A percentile compares a stretch with the other conserved stretches of the same genome.
Evolutionary conservation across 768 basidiomycete species (phyloP).

Genomic region (Suillus ampliporus): DNA sequence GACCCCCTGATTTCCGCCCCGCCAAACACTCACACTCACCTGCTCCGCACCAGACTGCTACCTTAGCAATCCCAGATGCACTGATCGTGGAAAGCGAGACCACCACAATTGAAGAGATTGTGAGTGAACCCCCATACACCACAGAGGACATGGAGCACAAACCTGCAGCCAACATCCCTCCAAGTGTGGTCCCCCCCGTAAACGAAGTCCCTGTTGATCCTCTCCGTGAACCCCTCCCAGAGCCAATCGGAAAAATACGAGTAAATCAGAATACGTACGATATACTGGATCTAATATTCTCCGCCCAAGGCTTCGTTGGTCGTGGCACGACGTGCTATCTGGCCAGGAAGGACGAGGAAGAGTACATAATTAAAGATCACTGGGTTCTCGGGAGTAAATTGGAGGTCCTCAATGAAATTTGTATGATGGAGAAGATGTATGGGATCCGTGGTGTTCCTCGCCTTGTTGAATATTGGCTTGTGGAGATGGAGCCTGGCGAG

Average conservation of each 20-base stretch:
- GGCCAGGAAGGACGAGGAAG: neutral
- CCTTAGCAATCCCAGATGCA: too few species aligned
- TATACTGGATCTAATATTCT: neutral
- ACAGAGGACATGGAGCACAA: neutral
- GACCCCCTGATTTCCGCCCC: too few species aligned
- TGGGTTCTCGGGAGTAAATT: constrained; percentile 8
- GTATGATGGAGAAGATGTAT: constrained; percentile 12
- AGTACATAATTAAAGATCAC: constrained; percentile 8
- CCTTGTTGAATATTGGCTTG: constrained; percentile 6
- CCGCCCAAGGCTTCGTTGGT: neutral
- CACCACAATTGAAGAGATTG: too few species aligned
- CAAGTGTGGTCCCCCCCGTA: neutral
- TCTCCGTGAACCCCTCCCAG: neutral
- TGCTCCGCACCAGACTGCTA: too few species aligned
- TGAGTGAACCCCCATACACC: too few species aligned
- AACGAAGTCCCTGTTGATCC: neutral
- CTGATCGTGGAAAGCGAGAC: too few species aligned
- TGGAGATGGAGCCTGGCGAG: neutral
- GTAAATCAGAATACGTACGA: neutral
- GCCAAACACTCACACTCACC: too few species aligned
- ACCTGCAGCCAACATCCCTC: neutral
- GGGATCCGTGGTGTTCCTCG: constrained; percentile 2
- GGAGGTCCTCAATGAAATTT: constrained; percentile 7
- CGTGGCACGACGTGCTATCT: neutral
- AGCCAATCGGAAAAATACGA: neutral